These are phyloP conservation scores for Taphrina deformans DNA, from an alignment of 1,139 yeast genomes.

Conservation along the genomic window DNA sequence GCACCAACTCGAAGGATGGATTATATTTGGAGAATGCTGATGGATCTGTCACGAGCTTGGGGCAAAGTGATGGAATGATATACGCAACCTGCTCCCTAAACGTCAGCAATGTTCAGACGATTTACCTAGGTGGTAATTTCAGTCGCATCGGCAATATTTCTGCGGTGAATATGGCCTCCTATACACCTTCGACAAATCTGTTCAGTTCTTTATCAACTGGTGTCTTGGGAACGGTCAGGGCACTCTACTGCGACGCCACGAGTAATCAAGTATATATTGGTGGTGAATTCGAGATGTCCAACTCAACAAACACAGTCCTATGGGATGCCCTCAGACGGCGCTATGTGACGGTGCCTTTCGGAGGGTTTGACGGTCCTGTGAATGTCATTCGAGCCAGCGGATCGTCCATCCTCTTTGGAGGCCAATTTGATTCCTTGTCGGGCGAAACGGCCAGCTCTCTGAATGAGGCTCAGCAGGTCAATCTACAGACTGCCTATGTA, in stretches of 20 bases:
- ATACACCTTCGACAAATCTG: constrained; percentile 53
- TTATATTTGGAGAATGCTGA: constrained; percentile 35
- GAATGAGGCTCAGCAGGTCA: constrained; percentile 48
- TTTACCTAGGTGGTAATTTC: constrained; percentile 52
- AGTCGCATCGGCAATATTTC: constrained; percentile 47
- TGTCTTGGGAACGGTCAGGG: constrained; percentile 55
- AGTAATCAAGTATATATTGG: constrained; percentile 68
- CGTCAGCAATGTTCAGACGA: constrained; percentile 39
- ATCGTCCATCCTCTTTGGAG: constrained; percentile 71
- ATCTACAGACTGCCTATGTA: constrained; percentile 69
- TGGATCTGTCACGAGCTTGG: constrained; percentile 29
- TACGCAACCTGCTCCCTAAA: constrained; percentile 45
- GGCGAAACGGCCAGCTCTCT: constrained; percentile 41
- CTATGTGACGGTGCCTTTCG: constrained; percentile 61
- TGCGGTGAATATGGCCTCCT: constrained; percentile 54
- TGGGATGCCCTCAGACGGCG: constrained; percentile 57
- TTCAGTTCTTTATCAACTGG: constrained; percentile 50
- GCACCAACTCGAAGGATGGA: constrained; percentile 35
- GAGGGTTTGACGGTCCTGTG: constrained; percentile 69
- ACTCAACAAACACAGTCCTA: constrained; percentile 63
- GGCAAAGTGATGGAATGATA: constrained; percentile 44
- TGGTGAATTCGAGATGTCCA: constrained; percentile 64
- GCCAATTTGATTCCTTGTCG: constrained; percentile 55
- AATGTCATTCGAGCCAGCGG: constrained; percentile 62
- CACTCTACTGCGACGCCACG: constrained; percentile 55